phyloP scores from a whole-genome alignment of 2,329 filamentous ascomycete genomes.

The Aspergillus latus region DNA sequence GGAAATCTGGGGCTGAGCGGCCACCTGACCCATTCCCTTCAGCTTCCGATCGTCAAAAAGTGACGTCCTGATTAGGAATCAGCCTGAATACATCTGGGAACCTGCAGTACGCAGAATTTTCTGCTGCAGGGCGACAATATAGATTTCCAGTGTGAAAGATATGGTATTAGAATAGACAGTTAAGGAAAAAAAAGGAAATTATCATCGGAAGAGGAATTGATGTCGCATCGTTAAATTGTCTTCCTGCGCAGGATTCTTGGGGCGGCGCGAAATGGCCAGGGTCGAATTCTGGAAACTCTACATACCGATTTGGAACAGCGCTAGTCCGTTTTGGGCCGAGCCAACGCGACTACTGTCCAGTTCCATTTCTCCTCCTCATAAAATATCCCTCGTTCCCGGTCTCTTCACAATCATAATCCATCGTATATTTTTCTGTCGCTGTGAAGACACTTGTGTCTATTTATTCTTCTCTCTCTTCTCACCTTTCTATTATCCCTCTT shows the following conservation, averaged over 20 bases:
- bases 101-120: neutral
- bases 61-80: slow-evolving; percentile 14
- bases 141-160: neutral
- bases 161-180: neutral
- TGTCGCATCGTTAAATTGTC: slow-evolving; percentile 2
- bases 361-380: slow-evolving; percentile 15
- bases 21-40: slow-evolving; percentile 18
- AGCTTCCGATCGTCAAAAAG: slow-evolving; percentile 12
- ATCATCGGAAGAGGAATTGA: slow-evolving; percentile 1
- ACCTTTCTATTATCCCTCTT: neutral
- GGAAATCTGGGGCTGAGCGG: slow-evolving; percentile 18
- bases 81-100: neutral
- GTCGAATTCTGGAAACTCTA: slow-evolving; percentile 12
- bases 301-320: slow-evolving; percentile 15
- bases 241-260: neutral
- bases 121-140: neutral
- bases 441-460: neutral
- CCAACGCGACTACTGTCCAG: slow-evolving; percentile 16
- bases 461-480: neutral
- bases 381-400: slow-evolving; percentile 21
- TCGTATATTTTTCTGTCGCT: slow-evolving; percentile 7
- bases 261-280: slow-evolving; percentile 5
- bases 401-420: slow-evolving; percentile 1
- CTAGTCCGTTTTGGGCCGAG: slow-evolving; percentile 17
- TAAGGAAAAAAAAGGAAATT: neutral